Conservation (phyloP, 2,329 filamentous ascomycete species). For the Niveomyces coronatus region DNA sequence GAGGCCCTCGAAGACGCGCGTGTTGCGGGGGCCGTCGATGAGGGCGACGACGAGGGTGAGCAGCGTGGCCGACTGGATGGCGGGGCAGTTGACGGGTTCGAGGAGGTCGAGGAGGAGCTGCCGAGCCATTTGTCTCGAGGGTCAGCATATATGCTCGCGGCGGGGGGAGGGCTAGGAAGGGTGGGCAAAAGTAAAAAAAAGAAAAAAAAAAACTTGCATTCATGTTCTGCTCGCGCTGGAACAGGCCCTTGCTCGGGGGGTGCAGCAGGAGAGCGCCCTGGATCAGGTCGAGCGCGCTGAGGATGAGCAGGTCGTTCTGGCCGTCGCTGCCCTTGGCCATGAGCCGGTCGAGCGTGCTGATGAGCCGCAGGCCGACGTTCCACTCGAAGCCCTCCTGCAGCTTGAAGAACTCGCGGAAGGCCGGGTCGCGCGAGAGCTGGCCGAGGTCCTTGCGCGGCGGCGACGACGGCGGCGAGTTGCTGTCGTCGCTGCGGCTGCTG, state of each 20-base stretch:
- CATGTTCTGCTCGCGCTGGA: constrained; percentile 87
- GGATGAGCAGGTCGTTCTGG: constrained; percentile 78
- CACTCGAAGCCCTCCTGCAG: constrained; percentile 95
- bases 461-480: constrained; percentile 17
- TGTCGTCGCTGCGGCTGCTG: constrained; percentile 13
- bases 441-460: constrained; percentile 50
- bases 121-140: no score
- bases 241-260: constrained; percentile 77
- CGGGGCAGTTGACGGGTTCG: constrained; percentile 82
- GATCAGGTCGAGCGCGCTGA: constrained; percentile 78
- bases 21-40: constrained; percentile 77
- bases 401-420: constrained; percentile 93
- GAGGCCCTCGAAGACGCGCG: constrained; percentile 81
- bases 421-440: constrained; percentile 69
- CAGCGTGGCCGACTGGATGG: constrained; percentile 82
- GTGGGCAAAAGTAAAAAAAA: no score
- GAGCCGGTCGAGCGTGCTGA: constrained; percentile 76
- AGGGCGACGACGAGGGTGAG: constrained; percentile 84
- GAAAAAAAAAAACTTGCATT: constrained; percentile 47
- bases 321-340: constrained; percentile 74
- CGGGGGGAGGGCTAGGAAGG: no score
- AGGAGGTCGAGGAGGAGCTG: constrained; percentile 86
- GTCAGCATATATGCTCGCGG: no score
- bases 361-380: constrained; percentile 83
- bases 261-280: constrained; percentile 84